Evolutionary conservation across 441 rosid species (phyloP), one percentile per base, ranked within the genome.

Genomic region (Brassica balearica): DNA sequence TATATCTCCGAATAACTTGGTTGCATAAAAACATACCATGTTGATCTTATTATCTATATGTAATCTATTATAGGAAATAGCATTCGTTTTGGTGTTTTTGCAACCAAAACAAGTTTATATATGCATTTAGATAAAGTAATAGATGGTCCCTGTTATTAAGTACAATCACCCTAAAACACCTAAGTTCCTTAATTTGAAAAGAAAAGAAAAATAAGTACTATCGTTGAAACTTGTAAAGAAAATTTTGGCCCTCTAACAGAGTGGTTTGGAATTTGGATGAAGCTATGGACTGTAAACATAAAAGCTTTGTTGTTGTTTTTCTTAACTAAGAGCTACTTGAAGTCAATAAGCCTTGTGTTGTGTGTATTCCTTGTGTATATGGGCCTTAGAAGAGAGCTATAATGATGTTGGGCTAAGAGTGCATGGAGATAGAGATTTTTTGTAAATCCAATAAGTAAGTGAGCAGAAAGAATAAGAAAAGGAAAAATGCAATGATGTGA

Each of bases 361-460:
- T 41, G 72, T 68, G 23, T 51, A 48, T 51, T 5, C 22, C 17
- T 29, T 12, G 19, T 12, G 8, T 14, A 17, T 6, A 70, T 62
- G 80, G 80, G 80, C 69, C 69, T 27, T 19, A 29, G 20, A 29
- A 61, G 17, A 68, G 23, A 55, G 3, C 60, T 9, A 56, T 6
- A 5, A 66, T 9, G 27, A 15, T 74, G 23, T 56, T 36, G 78
- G 78, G 78, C 72, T 38, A n/a, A 5, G 9, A 34, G 69, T 63
- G 29, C 12, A 41, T 1, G 22, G 22, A 43, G 23, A 15, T 2
- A 53, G 27, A 36, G 0, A 29, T 1, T n/a, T 14, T 53, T 25
- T 74, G 64, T 36, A 32, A 51, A 22, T 20, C 22, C 22, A 15
- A 15, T 15, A 53, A 15, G 61, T 68, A 55, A 46, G 59, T 5